phyloP scores from a whole-genome alignment of 495 filamentous ascomycete genomes.

The Hypoxylon crocopeplum region DNA sequence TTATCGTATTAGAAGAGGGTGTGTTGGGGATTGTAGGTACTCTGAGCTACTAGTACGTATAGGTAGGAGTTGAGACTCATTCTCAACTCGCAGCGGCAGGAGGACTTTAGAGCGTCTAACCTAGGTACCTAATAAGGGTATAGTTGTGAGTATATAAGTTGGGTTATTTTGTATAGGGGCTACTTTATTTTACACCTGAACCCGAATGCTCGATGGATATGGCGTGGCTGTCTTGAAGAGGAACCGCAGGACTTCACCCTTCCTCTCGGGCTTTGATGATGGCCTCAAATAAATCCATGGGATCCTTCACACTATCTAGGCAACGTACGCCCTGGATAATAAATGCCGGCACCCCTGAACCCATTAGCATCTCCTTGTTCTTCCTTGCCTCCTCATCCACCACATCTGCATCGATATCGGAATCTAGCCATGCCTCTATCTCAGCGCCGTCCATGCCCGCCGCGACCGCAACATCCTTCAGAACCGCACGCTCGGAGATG shows the following conservation, averaged over 20 bases:
- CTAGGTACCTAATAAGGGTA: no score
- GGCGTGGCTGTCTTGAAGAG: no score
- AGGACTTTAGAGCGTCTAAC: no score
- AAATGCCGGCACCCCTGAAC: slow-evolving; percentile 81
- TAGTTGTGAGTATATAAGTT: no score
- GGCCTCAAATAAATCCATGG: slow-evolving; percentile 60
- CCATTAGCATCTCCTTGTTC: slow-evolving; percentile 54
- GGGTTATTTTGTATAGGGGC: no score
- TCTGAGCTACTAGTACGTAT: no score
- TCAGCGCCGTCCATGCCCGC: slow-evolving; percentile 68
- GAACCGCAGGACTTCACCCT: background rate
- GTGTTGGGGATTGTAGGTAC: no score
- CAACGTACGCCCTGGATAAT: slow-evolving; percentile 67
- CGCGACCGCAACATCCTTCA: slow-evolving; percentile 66
- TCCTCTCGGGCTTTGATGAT: slow-evolving; percentile 60
- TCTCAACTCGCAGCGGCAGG: no score
- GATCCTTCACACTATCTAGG: slow-evolving; percentile 71
- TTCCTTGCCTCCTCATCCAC: slow-evolving; percentile 73
- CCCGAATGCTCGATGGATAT: no score
- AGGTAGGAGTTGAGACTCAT: no score
- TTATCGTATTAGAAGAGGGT: no score
- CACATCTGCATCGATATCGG: slow-evolving; percentile 67
- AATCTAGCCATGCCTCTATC: slow-evolving; percentile 66
- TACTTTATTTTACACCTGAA: no score
- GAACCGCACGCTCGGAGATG: slow-evolving; percentile 68